Conservation (phyloP, 352 stramenopile species). For the Pythium myriotylum region DNA sequence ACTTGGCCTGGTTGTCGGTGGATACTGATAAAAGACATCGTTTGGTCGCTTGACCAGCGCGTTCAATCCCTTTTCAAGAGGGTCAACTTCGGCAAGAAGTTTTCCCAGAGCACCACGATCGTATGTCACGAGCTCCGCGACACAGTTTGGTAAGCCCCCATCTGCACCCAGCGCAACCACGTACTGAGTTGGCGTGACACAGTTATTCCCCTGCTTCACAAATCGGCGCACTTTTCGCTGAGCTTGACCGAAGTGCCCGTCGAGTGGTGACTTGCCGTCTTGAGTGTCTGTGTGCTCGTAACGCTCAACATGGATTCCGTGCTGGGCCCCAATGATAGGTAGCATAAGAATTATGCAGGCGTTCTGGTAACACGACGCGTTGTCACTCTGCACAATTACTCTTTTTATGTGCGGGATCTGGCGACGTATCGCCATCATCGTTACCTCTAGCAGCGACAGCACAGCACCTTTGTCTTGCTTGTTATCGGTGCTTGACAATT, state of each 20-base stretch:
- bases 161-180: constrained; percentile 11
- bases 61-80: neutral
- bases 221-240: constrained; percentile 5
- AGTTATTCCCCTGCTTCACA: constrained; percentile 21
- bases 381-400: constrained; percentile 28
- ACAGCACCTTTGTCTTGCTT: constrained; percentile 25
- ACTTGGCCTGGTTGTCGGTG: no score
- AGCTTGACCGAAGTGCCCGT: constrained; percentile 25
- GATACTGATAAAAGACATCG: constrained; percentile 6
- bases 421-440: constrained; percentile 18
- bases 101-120: neutral
- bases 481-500: constrained; percentile 17
- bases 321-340: constrained; percentile 7
- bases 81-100: neutral
- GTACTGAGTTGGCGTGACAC: constrained; percentile 12
- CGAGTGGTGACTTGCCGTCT: constrained; percentile 25
- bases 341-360: constrained; percentile 13
- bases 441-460: constrained; percentile 21
- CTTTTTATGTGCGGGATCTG: constrained; percentile 22
- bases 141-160: constrained; percentile 20
- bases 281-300: constrained; percentile 26
- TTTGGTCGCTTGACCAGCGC: neutral
- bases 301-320: constrained; percentile 21
- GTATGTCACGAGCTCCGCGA: constrained; percentile 7
- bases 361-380: constrained; percentile 31